A percentile compares a stretch with the other conserved stretches of the same genome.
phyloP scores from a whole-genome alignment of 2,329 filamentous ascomycete genomes.

The Penicillium vulpinum region DNA sequence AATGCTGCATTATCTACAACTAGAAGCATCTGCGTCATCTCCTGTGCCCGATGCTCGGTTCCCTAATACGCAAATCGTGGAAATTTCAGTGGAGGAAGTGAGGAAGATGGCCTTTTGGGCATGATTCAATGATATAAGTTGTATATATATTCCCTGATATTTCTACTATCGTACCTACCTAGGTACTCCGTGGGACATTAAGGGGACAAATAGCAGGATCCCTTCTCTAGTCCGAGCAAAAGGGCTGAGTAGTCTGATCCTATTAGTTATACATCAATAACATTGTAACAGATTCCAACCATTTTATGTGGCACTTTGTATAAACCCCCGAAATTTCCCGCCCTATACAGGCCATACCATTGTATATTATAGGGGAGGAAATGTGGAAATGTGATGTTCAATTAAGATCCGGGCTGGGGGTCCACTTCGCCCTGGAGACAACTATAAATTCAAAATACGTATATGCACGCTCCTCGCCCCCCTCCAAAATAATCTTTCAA shows the following conservation, averaged over 20 bases:
- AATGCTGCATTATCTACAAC: conserved; percentile 41
- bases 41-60: conserved; percentile 37
- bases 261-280: neutral
- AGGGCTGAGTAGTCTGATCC: neutral
- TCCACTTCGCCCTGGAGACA: too few relatives aligned
- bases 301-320: neutral
- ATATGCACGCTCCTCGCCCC: too few relatives aligned
- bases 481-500: too few relatives aligned
- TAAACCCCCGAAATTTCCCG: neutral
- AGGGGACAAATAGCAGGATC: neutral
- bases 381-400: too few relatives aligned
- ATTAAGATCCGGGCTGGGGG: too few relatives aligned
- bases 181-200: neutral
- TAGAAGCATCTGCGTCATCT: conserved; percentile 18
- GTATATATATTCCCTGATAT: neutral
- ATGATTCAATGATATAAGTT: neutral
- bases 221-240: neutral
- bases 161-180: neutral
- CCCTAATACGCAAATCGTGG: conserved; percentile 36
- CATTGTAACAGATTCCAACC: neutral
- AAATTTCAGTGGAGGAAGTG: conserved; percentile 36
- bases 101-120: conserved; percentile 37
- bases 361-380: neutral
- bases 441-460: too few relatives aligned
- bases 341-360: neutral